A percentile compares a stretch with the other conserved stretches of the same genome.
Conservation (phyloP, 345 rosid genomes). For the Salix dunnii region DNA sequence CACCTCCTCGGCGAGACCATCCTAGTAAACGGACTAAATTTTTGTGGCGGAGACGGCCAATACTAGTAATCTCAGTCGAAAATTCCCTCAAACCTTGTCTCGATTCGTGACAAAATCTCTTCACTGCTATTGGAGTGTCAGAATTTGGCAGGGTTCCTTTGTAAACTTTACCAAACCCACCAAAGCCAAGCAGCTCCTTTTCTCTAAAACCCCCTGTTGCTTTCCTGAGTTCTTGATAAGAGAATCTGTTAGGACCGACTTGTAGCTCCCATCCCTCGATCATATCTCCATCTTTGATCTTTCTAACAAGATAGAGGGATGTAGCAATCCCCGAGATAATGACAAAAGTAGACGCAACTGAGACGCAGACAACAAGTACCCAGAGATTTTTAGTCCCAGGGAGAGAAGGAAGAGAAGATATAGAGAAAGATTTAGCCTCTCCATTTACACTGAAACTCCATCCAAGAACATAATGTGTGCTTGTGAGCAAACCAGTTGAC, state of each 20-base stretch:
- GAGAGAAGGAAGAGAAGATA: constrained; percentile 62
- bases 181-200: constrained; percentile 20
- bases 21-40: constrained; percentile 84
- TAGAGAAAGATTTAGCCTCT: constrained; percentile 52
- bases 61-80: constrained; percentile 74
- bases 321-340: constrained; percentile 24
- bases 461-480: constrained; percentile 73
- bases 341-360: constrained; percentile 35
- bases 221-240: neutral
- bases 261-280: constrained; percentile 7
- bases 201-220: neutral
- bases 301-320: constrained; percentile 41
- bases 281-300: constrained; percentile 25
- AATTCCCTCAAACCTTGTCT: constrained; percentile 74
- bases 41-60: constrained; percentile 85
- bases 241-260: constrained; percentile 3
- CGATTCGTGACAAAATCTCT: constrained; percentile 64
- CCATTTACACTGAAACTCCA: constrained; percentile 82
- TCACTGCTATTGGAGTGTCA: constrained; percentile 55
- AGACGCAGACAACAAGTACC: constrained; percentile 36
- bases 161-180: constrained; percentile 76
- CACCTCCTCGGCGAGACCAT: constrained; percentile 63
- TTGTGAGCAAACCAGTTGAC: constrained; percentile 76
- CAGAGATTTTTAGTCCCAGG: constrained; percentile 31
- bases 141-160: constrained; percentile 50